A percentile compares a stretch with the other conserved stretches of the same genome.
Conservation (phyloP, 2,329 filamentous ascomycete species). For the Microdochium paspali region DNA sequence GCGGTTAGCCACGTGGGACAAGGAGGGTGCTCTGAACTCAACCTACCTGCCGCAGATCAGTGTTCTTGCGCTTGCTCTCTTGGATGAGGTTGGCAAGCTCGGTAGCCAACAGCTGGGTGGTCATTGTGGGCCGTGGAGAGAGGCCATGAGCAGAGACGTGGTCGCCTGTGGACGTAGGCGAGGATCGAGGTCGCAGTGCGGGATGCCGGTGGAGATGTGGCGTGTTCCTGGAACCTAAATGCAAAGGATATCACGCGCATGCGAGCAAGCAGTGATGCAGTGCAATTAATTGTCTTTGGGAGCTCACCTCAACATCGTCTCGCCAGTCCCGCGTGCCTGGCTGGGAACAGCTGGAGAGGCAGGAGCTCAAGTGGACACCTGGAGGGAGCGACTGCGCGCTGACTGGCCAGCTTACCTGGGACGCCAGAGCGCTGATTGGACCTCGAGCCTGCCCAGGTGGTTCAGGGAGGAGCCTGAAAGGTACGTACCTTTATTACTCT, state of each 20-base stretch:
- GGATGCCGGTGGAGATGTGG: too few species aligned
- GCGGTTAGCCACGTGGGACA: slow-evolving; percentile 1
- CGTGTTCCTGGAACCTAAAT: too few species aligned
- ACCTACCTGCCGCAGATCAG: slow-evolving; percentile 73
- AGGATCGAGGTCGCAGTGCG: too few species aligned
- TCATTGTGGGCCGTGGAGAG: slow-evolving; percentile 51
- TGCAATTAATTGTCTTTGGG: too few species aligned
- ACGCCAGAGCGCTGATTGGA: background rate
- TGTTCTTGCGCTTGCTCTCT: slow-evolving; percentile 91
- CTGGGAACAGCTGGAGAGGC: background rate
- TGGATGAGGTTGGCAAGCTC: slow-evolving; percentile 88
- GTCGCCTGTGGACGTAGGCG: background rate
- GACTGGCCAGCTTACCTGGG: background rate
- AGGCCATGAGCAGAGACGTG: slow-evolving; percentile 10
- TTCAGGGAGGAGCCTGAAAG: too few species aligned
- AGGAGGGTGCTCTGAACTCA: background rate
- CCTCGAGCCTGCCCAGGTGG: background rate
- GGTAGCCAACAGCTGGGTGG: slow-evolving; percentile 77
- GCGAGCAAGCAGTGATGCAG: too few species aligned
- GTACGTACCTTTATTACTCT: background rate
- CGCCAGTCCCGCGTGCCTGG: background rate
- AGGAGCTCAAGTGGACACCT: slow-evolving; percentile 1
- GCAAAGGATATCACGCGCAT: too few species aligned
- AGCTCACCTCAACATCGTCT: too few species aligned
- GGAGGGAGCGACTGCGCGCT: background rate